A percentile compares a stretch with the other conserved stretches of the same genome.
These are phyloP conservation scores for Clausena lansium DNA, from an alignment of 345 rosid species.

Conservation along the genomic window DNA sequence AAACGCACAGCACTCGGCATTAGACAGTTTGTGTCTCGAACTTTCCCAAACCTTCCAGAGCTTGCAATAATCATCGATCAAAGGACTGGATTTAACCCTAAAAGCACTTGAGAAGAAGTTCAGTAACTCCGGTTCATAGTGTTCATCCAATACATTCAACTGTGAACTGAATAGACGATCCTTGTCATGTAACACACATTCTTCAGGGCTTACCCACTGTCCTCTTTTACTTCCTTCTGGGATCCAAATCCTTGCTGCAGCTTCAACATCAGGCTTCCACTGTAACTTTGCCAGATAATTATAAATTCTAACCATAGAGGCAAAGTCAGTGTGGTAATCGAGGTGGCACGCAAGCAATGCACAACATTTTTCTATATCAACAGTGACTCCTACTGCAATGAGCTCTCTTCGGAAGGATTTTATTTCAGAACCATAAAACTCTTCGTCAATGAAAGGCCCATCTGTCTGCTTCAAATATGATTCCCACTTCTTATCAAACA, in stretches of 20 bases:
- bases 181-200: constrained; percentile 48
- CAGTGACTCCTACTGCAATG: constrained; percentile 40
- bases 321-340: constrained; percentile 35
- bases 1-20: constrained; percentile 56
- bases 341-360: constrained; percentile 39
- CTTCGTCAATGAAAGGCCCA: constrained; percentile 76
- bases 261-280: constrained; percentile 38
- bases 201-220: constrained; percentile 47
- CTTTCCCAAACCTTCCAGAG: constrained; percentile 72
- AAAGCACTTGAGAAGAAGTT: constrained; percentile 40
- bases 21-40: constrained; percentile 30
- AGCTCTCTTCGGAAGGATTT: constrained; percentile 43
- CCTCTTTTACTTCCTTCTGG: constrained; percentile 38
- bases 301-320: constrained; percentile 47
- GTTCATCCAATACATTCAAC: constrained; percentile 47
- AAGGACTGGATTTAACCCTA: constrained; percentile 41
- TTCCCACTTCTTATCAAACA: constrained; percentile 42
- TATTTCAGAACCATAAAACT: constrained; percentile 43
- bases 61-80: constrained; percentile 47
- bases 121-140: constrained; percentile 31
- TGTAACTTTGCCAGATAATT: constrained; percentile 28
- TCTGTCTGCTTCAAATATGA: constrained; percentile 37
- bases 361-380: constrained; percentile 30
- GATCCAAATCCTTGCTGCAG: constrained; percentile 45
- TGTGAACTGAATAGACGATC: constrained; percentile 45